Conservation (phyloP, 2,329 filamentous ascomycete species). For the Metarhizium sp. region DNA sequence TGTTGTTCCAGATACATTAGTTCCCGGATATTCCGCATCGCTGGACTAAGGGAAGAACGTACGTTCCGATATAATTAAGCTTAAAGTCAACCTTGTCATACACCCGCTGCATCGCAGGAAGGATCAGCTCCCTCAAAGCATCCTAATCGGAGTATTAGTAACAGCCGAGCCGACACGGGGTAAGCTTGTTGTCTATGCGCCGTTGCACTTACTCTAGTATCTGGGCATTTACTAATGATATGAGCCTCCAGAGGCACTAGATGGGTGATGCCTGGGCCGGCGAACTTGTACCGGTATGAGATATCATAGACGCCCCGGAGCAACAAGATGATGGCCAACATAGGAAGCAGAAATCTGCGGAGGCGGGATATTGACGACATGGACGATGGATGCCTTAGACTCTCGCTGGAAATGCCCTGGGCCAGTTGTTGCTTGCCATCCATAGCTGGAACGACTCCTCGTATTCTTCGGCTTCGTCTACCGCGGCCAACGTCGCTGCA, state of each 20-base stretch:
- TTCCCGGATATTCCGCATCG: background rate
- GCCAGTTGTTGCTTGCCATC: conserved; percentile 1
- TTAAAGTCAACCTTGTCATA: conserved; percentile 82
- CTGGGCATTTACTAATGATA: conserved; percentile 96
- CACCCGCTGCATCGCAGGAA: conserved; percentile 79
- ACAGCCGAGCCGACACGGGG: background rate
- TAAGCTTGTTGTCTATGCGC: background rate
- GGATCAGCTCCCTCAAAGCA: conserved; percentile 69
- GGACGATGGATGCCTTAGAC: background rate
- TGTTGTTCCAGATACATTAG: conserved; percentile 22
- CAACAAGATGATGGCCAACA: conserved; percentile 1
- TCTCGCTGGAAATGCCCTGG: background rate
- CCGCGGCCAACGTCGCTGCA: background rate
- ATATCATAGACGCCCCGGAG: background rate
- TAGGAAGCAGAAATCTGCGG: conserved; percentile 4
- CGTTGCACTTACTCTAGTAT: conserved; percentile 50
- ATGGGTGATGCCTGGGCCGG: background rate
- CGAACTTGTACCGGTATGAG: background rate
- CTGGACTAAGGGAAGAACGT: conserved; percentile 19
- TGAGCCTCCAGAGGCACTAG: conserved; percentile 80
- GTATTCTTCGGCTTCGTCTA: background rate
- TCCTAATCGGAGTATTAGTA: conserved; percentile 33
- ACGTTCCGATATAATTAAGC: conserved; percentile 82
- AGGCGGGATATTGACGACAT: conserved; percentile 2
- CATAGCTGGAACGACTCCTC: background rate